Base-by-base conservation (phyloP, 805 yeast species). In the Metschnikowia lochheadii region DNA sequence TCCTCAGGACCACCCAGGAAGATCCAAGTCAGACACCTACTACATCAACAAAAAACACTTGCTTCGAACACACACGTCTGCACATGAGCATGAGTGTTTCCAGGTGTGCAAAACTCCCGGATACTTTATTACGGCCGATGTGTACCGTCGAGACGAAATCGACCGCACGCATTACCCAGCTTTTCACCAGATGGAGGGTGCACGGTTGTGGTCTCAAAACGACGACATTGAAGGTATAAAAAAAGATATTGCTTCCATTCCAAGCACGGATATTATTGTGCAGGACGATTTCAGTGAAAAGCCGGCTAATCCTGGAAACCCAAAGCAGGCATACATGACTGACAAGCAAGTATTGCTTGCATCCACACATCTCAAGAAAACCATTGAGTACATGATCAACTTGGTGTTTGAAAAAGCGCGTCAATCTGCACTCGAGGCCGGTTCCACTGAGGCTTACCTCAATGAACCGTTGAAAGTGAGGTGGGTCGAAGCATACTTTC, bases 111-210 rank as follows among this genome's bases (percentile, higher is more conserved):
- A 77, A 26, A 83, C 92, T 0, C 90, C 96, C 0, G 98, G 98
- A 0, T 94, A 87, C 67, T 78, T 94, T 56, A 91, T 94, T 43
- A 80, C 96, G 11, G 99, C 98, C 1, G 99, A 94, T 67, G 99
- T 94, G 8, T 94, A 91, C 64, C 79, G 99, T 62, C 79, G 96
- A 61, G 99, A 94, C 68, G 96, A 92, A 61, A 89, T 94, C 50
- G 99, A 94, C 67, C 78, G 88, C 56, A 90, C 98, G 0, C 99
- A 94, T 66, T 94, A 94, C 64, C 98, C 99, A 1, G 97, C 87
- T 0, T 94, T 94, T 70, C 97, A 94, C 63, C 99, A 94, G 68
- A 82, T 94, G 89, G 99, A 94, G 69, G 99, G 98, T 43, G 97
- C 96, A 2, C 74, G 94, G 52, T 67, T 85, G 2, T 94, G 98